Conservation (phyloP, 306 rosid genomes). For the Corylus americana region DNA sequence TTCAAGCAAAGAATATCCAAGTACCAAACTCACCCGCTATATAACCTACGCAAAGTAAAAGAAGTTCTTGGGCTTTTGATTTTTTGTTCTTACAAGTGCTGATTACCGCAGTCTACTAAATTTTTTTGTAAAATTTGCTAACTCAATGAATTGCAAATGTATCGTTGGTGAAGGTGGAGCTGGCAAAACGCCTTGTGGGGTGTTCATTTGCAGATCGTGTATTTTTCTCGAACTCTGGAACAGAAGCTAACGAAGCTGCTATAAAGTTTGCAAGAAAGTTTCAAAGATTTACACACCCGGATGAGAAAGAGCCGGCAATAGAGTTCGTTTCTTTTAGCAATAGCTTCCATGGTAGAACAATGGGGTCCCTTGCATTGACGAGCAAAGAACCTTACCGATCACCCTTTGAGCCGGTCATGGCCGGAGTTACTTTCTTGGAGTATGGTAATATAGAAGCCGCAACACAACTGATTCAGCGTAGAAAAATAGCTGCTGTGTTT, state of each 20-base stretch:
- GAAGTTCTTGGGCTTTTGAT: too few species aligned
- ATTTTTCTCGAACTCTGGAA: slow-evolving; percentile 84
- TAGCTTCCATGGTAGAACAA: slow-evolving; percentile 90
- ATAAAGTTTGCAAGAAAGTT: slow-evolving; percentile 85
- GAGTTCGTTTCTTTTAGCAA: slow-evolving; percentile 79
- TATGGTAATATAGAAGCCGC: slow-evolving; percentile 80
- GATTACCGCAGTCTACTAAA: too few species aligned
- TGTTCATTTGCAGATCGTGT: slow-evolving; percentile 86
- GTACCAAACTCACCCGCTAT: too few species aligned
- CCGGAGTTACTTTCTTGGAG: slow-evolving; percentile 81
- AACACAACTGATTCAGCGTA: slow-evolving; percentile 48
- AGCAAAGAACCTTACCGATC: slow-evolving; percentile 84
- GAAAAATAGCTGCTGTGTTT: slow-evolving; percentile 78
- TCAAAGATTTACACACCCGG: slow-evolving; percentile 57
- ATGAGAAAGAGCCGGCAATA: slow-evolving; percentile 52
- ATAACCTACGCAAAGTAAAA: too few species aligned
- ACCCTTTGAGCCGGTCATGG: slow-evolving; percentile 94
- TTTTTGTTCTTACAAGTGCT: too few species aligned
- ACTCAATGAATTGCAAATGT: neutral
- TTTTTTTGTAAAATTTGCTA: neutral
- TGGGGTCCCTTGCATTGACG: slow-evolving; percentile 96
- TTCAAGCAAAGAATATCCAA: too few species aligned
- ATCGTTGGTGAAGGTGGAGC: slow-evolving; percentile 66
- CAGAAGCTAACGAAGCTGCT: slow-evolving; percentile 95
- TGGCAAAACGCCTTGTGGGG: slow-evolving; percentile 70